A percentile compares a stretch with the other conserved stretches of the same genome.
Evolutionary conservation across 306 rosid genomes (phyloP).

Genomic region (Herpetospermum pedunculosum): DNA sequence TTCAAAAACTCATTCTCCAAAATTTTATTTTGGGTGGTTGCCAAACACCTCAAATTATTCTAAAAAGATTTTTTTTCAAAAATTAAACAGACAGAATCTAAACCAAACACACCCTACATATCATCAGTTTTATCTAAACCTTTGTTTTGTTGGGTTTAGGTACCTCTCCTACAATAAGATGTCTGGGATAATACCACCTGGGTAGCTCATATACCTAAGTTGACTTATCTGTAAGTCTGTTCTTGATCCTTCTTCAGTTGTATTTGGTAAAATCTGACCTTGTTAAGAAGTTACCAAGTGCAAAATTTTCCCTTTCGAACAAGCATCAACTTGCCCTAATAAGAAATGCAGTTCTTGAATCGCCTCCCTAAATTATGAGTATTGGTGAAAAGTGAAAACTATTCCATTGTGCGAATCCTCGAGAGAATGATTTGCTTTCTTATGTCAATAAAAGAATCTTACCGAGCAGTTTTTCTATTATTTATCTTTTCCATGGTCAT

Average conservation of each 20-base stretch:
- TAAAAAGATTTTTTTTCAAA: no score
- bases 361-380: neutral
- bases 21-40: no score
- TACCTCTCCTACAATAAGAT: conserved; percentile 84
- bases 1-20: no score
- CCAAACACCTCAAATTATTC: no score
- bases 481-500: neutral
- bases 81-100: no score
- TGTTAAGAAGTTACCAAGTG: neutral
- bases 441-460: neutral
- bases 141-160: conserved; percentile 28
- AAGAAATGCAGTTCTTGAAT: neutral
- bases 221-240: conserved; percentile 74
- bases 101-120: no score
- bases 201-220: conserved; percentile 63
- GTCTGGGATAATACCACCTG: conserved; percentile 79
- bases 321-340: neutral
- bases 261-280: neutral
- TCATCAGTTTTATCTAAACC: neutral
- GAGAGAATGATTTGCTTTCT: neutral
- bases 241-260: conserved; percentile 1
- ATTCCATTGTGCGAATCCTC: neutral
- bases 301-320: neutral
- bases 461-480: neutral
- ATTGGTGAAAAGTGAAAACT: neutral